A percentile compares a stretch with the other conserved stretches of the same genome.
phyloP scores from a whole-genome alignment of 805 yeast genomes.

The Sugiyamaella floridensis region DNA sequence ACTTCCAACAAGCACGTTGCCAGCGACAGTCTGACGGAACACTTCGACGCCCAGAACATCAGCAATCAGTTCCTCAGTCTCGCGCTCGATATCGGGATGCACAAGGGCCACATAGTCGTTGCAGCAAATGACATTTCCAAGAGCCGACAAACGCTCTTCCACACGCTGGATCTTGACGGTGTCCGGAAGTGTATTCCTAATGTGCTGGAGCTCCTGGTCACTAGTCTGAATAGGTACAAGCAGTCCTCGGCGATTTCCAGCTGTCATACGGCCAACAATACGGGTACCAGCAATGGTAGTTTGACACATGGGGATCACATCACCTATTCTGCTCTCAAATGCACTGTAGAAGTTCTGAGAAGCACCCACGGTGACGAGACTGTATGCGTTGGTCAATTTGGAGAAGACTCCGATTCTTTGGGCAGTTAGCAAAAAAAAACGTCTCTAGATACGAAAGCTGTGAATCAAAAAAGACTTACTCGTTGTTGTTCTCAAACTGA shows the following conservation, averaged over 20 bases:
- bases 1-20: constrained; percentile 94
- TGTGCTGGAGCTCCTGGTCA: constrained; percentile 95
- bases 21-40: constrained; percentile 97
- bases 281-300: constrained; percentile 98
- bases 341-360: constrained; percentile 76
- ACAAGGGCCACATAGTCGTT: constrained; percentile 98
- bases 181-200: constrained; percentile 94
- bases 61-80: constrained; percentile 96
- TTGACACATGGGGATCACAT: constrained; percentile 91
- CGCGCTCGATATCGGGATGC: constrained; percentile 98
- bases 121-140: constrained; percentile 97
- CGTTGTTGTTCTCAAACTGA: constrained; percentile 74
- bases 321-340: constrained; percentile 96
- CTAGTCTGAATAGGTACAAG: constrained; percentile 97
- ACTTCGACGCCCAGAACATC: constrained; percentile 98
- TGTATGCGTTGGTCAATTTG: constrained; percentile 92
- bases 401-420: constrained; percentile 78
- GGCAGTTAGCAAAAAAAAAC: too few relatives aligned
- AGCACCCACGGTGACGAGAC: constrained; percentile 95
- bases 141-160: constrained; percentile 93
- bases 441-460: too few relatives aligned
- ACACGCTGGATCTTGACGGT: constrained; percentile 93
- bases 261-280: constrained; percentile 96
- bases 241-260: constrained; percentile 96
- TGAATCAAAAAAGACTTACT: too few relatives aligned